Conservation (phyloP, 768 basidiomycete genomes). For the Lentinula sp. region DNA sequence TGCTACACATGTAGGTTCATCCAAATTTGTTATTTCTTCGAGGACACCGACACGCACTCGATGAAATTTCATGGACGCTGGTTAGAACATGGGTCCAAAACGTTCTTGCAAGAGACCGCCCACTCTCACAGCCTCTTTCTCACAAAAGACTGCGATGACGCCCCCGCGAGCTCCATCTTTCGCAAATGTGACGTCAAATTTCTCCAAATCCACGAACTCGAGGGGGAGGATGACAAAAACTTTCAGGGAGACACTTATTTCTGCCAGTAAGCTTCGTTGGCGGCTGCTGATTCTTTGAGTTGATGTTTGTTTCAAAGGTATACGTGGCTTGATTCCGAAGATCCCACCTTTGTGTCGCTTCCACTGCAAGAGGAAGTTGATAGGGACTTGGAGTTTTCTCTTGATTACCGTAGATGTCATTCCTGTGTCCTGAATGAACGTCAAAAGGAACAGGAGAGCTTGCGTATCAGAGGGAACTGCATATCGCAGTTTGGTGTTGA, state of each 20-base stretch:
- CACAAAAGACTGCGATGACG: slow-evolving; percentile 46
- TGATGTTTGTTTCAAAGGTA: slow-evolving; percentile 26
- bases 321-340: slow-evolving; percentile 41
- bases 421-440: slow-evolving; percentile 36
- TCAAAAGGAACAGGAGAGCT: slow-evolving; percentile 15
- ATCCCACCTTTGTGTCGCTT: slow-evolving; percentile 40
- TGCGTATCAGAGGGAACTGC: slow-evolving; percentile 12
- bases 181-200: slow-evolving; percentile 49
- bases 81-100: slow-evolving; percentile 61
- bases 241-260: slow-evolving; percentile 44
- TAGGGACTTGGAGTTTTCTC: slow-evolving; percentile 22
- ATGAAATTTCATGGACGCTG: slow-evolving; percentile 64
- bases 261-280: slow-evolving; percentile 37
- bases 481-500: slow-evolving; percentile 32
- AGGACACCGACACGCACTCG: slow-evolving; percentile 19
- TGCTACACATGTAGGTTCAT: slow-evolving; percentile 50
- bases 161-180: slow-evolving; percentile 48
- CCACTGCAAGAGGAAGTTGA: slow-evolving; percentile 25
- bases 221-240: slow-evolving; percentile 37
- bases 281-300: neutral
- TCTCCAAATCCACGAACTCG: slow-evolving; percentile 33
- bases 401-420: slow-evolving; percentile 35
- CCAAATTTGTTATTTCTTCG: slow-evolving; percentile 59
- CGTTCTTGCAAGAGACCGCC: slow-evolving; percentile 58
- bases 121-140: slow-evolving; percentile 58